Percentiles rank a stretch among this genome's conserved stretches.
Conservation (phyloP, 2,329 filamentous ascomycete genomes). For the Exophiala calicioides region DNA sequence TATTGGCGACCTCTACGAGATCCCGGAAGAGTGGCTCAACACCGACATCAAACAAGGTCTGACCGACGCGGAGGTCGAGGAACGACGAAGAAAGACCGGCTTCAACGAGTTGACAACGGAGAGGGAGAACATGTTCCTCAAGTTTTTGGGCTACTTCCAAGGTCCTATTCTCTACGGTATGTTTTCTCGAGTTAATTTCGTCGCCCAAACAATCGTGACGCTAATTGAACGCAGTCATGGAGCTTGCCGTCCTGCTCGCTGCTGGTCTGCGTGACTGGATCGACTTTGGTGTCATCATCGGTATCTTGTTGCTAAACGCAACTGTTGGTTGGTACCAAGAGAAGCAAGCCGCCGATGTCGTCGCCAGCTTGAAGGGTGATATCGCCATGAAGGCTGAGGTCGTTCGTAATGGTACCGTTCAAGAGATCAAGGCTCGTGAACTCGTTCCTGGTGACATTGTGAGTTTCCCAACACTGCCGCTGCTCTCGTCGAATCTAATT, state of each 20-base stretch:
- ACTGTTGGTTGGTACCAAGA: constrained; percentile 79
- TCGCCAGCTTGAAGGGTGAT: constrained; percentile 73
- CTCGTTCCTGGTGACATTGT: constrained; percentile 76
- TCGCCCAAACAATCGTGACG: not conserved
- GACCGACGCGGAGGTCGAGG: constrained; percentile 59
- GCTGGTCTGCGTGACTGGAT: constrained; percentile 75
- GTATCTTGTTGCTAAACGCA: constrained; percentile 73
- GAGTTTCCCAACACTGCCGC: constrained; percentile 38
- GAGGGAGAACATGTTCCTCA: constrained; percentile 73
- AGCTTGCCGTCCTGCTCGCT: constrained; percentile 71
- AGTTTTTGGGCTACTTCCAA: constrained; percentile 74
- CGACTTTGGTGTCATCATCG: constrained; percentile 75
- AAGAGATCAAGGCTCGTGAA: constrained; percentile 71
- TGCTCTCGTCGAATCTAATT: constrained; percentile 16
- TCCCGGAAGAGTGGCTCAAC: constrained; percentile 68
- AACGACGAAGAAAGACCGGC: constrained; percentile 65
- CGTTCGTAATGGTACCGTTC: constrained; percentile 66
- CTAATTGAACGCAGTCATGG: constrained; percentile 61
- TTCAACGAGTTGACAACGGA: constrained; percentile 73
- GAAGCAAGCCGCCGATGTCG: constrained; percentile 77
- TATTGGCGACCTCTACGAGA: constrained; percentile 42
- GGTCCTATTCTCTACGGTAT: constrained; percentile 76
- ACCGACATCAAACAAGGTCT: constrained; percentile 69
- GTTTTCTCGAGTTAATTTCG: constrained; percentile 35
- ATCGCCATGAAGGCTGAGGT: constrained; percentile 73